Evolutionary conservation across 1,284 basidiomycete genomes (phyloP).

Genomic region (Chiua sp.): DNA sequence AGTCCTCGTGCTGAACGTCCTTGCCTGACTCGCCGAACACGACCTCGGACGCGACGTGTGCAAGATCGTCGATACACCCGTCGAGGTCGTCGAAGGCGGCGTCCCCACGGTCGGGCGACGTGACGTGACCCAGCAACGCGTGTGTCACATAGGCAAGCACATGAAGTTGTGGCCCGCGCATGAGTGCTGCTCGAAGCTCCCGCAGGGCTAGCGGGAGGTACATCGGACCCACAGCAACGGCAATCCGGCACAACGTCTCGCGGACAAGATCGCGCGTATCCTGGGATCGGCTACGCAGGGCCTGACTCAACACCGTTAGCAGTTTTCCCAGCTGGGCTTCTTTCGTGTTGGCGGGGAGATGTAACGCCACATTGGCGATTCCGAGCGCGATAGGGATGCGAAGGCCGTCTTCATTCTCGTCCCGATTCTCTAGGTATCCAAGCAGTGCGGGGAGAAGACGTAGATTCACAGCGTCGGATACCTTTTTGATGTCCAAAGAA

Average conservation of each 20-base stretch:
- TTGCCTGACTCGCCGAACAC: slow-evolving; percentile 95
- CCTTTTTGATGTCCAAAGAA: slow-evolving; percentile 44
- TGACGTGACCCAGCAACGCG: slow-evolving; percentile 82
- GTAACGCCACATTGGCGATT: slow-evolving; percentile 83
- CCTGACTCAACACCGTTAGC: slow-evolving; percentile 86
- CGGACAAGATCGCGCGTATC: slow-evolving; percentile 92
- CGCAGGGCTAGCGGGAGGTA: slow-evolving; percentile 80
- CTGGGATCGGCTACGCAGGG: slow-evolving; percentile 91
- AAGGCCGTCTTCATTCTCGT: slow-evolving; percentile 84
- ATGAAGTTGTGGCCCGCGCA: slow-evolving; percentile 94
- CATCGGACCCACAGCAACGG: slow-evolving; percentile 72
- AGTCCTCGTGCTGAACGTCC: slow-evolving; percentile 89
- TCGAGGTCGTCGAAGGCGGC: slow-evolving; percentile 70
- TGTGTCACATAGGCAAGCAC: slow-evolving; percentile 90
- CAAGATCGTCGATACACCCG: slow-evolving; percentile 77
- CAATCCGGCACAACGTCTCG: slow-evolving; percentile 87
- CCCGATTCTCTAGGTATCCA: slow-evolving; percentile 80
- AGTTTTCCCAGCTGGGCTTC: slow-evolving; percentile 80
- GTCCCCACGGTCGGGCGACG: slow-evolving; percentile 58
- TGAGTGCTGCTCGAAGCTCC: slow-evolving; percentile 84
- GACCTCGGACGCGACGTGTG: slow-evolving; percentile 89
- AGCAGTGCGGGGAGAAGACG: slow-evolving; percentile 81
- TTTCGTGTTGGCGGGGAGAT: slow-evolving; percentile 76
- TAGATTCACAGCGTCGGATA: slow-evolving; percentile 80
- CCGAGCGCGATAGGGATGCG: slow-evolving; percentile 92